A percentile compares a stretch with the other conserved stretches of the same genome.
These are phyloP conservation scores for Penicillium sp. DNA, from an alignment of 2,329 filamentous ascomycete genomes.

Conservation along the genomic window DNA sequence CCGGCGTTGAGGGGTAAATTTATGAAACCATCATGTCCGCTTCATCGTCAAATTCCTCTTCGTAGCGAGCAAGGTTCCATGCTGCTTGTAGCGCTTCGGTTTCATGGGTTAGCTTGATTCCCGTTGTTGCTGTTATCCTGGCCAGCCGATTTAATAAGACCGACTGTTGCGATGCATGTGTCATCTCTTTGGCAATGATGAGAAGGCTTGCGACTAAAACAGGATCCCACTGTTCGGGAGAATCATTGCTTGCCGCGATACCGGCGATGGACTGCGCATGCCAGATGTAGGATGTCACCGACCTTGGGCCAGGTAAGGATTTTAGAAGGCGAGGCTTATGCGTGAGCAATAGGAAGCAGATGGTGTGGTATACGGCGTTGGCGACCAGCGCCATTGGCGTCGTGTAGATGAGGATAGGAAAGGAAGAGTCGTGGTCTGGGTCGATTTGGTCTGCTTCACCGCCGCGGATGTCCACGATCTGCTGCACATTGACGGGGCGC, in stretches of 20 bases:
- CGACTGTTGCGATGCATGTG: conserved; percentile 24
- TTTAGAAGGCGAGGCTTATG: conserved; percentile 26
- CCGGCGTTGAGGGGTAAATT: conserved; percentile 3
- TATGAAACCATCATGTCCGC: conserved; percentile 9
- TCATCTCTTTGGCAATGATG: conserved; percentile 24
- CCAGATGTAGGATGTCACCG: conserved; percentile 27
- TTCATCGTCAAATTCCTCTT: conserved; percentile 20
- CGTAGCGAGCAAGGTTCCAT: conserved; percentile 24
- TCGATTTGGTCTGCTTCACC: conserved; percentile 27
- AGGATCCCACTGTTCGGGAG: conserved; percentile 25
- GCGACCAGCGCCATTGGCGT: conserved; percentile 28
- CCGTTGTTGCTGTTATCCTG: conserved; percentile 18
- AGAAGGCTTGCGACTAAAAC: conserved; percentile 23
- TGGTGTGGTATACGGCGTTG: conserved; percentile 26
- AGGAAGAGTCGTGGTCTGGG: conserved; percentile 20
- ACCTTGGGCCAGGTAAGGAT: conserved; percentile 22
- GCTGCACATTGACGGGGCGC: conserved; percentile 20
- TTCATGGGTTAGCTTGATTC: conserved; percentile 22
- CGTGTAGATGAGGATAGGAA: conserved; percentile 27
- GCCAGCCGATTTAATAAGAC: conserved; percentile 17
- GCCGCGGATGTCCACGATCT: conserved; percentile 26
- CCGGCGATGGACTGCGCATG: conserved; percentile 27
- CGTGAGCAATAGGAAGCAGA: conserved; percentile 20
- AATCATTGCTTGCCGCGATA: conserved; percentile 26
- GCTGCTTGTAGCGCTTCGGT: conserved; percentile 13